A percentile compares a stretch with the other conserved stretches of the same genome.
Evolutionary conservation across 2,329 filamentous ascomycete species (phyloP).

Genomic region (Neonectria hederae): DNA sequence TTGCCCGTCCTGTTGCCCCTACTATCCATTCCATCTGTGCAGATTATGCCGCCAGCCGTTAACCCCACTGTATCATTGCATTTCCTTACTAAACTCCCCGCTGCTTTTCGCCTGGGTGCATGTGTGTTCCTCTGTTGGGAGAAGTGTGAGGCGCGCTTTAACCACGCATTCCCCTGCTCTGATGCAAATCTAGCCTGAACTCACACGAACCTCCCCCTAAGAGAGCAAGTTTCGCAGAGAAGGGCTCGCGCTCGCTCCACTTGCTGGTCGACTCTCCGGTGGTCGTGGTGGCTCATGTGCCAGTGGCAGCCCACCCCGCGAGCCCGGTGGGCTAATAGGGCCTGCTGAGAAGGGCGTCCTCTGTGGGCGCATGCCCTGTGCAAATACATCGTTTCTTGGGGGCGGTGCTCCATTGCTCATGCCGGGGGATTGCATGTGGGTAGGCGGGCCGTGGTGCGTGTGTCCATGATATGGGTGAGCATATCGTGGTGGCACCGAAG

Average conservation of each 20-base stretch:
- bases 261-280: conserved; percentile 58
- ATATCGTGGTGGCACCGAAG: conserved; percentile 55
- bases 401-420: conserved; percentile 48
- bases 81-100: neutral
- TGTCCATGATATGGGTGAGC: conserved; percentile 47
- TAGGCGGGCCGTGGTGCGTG: conserved; percentile 37
- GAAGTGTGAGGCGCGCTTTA: neutral
- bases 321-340: conserved; percentile 57
- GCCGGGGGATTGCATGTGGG: conserved; percentile 44
- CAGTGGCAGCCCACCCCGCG: conserved; percentile 51
- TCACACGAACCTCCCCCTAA: conserved; percentile 46
- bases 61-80: neutral
- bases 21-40: neutral
- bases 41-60: neutral
- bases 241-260: conserved; percentile 80
- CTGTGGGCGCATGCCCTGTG: conserved; percentile 55
- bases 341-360: conserved; percentile 54
- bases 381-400: conserved; percentile 46
- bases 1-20: neutral
- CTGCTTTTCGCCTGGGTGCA: too few relatives aligned
- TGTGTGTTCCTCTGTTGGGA: neutral
- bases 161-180: neutral
- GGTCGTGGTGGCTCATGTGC: conserved; percentile 43
- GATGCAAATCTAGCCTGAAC: neutral
- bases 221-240: conserved; percentile 79